Evolutionary conservation across 1,139 yeast species (phyloP).

Genomic region (Geotrichum carabidarum): DNA sequence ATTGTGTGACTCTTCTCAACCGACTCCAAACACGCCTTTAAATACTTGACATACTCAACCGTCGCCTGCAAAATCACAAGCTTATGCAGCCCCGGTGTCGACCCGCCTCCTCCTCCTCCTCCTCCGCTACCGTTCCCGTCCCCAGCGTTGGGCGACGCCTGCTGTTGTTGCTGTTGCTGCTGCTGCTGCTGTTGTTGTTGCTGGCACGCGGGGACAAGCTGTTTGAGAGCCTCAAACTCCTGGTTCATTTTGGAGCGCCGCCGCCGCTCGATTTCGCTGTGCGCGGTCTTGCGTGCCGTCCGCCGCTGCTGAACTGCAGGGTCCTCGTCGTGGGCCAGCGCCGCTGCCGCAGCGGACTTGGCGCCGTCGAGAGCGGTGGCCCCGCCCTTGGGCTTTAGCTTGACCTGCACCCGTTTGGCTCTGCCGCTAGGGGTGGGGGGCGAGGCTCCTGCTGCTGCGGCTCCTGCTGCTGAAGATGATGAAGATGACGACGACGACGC

Average conservation of each 20-base stretch:
- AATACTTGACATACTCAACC: constrained; percentile 69
- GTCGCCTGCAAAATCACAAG: constrained; percentile 74
- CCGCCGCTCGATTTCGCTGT: constrained; percentile 74
- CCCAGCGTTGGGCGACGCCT: not conserved
- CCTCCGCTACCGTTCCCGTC: constrained; percentile 15
- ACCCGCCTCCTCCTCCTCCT: no score
- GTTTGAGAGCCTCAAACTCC: constrained; percentile 76
- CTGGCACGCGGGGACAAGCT: constrained; percentile 68
- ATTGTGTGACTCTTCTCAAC: constrained; percentile 18
- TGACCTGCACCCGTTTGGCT: constrained; percentile 3
- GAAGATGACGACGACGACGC: not conserved
- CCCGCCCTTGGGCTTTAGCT: constrained; percentile 1
- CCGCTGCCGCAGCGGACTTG: constrained; percentile 3
- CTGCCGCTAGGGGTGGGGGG: not conserved
- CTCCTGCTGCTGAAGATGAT: not conserved
- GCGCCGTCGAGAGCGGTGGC: not conserved
- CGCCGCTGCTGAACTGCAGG: constrained; percentile 32
- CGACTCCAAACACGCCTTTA: constrained; percentile 42
- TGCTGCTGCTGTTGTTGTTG: constrained; percentile 20
- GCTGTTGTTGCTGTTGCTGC: constrained; percentile 19
- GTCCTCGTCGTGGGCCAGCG: constrained; percentile 40
- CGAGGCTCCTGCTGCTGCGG: not conserved
- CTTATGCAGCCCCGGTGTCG: constrained; percentile 67
- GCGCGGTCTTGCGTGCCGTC: constrained; percentile 55
- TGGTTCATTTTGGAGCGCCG: constrained; percentile 73